phyloP scores from a whole-genome alignment of 2,329 filamentous ascomycete genomes.

The Cytospora paraplurivora region DNA sequence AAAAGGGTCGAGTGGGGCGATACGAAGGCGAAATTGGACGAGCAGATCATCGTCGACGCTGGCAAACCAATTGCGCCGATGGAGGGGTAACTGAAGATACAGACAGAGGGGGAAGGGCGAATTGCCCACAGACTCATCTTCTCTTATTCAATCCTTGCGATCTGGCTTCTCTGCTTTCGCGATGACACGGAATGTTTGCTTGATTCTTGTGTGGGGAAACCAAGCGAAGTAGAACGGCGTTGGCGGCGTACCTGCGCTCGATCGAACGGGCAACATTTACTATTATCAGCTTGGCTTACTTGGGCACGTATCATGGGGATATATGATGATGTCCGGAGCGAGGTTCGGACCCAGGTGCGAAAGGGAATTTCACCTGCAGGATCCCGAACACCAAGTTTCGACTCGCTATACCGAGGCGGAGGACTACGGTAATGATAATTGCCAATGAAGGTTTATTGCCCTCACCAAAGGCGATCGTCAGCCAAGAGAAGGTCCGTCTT shows the following conservation, averaged over 20 bases:
- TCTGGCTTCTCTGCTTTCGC: conserved; percentile 1
- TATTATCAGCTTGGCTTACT: not conserved
- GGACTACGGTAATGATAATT: not conserved
- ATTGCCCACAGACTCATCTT: not conserved
- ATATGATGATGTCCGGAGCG: not conserved
- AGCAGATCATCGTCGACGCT: conserved; percentile 67
- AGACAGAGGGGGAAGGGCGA: not conserved
- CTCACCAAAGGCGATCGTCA: not conserved
- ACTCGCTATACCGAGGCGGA: too few relatives aligned
- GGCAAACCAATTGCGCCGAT: conserved; percentile 49
- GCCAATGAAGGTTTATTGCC: not conserved
- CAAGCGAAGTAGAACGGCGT: conserved; percentile 22
- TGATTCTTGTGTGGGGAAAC: conserved; percentile 15
- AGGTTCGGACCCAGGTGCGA: not conserved
- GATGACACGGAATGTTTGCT: conserved; percentile 8
- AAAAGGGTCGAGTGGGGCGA: conserved; percentile 79
- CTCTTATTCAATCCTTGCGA: conserved; percentile 4
- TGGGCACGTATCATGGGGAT: not conserved
- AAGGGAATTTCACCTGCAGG: not conserved
- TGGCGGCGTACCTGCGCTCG: conserved; percentile 11
- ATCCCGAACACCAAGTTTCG: too few relatives aligned
- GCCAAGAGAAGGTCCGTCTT: not conserved
- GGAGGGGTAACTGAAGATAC: conserved; percentile 24
- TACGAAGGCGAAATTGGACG: conserved; percentile 54
- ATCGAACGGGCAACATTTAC: not conserved